Evolutionary conservation across 306 rosid genomes (phyloP).

Genomic region (Sophora flavescens): DNA sequence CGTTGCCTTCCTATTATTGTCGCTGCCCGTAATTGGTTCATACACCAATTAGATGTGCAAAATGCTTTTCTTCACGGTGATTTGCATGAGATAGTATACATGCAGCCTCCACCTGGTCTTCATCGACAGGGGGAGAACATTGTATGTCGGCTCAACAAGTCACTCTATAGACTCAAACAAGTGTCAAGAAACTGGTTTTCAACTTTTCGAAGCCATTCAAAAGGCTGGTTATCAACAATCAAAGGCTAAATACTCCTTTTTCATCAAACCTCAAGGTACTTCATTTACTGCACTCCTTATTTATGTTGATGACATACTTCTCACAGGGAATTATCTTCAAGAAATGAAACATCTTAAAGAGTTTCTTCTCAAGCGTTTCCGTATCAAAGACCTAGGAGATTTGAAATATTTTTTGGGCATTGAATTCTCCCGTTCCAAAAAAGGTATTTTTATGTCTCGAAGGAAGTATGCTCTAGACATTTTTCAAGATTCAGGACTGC

Average conservation of each 20-base stretch:
- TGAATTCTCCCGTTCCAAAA: not conserved
- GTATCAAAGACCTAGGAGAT: not conserved
- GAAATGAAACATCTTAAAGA: too few relatives aligned
- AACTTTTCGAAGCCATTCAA: not conserved
- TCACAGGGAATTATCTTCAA: not conserved
- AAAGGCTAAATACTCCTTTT: not conserved
- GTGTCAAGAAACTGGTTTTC: not conserved
- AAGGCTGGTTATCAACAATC: not conserved
- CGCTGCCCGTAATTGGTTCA: too few relatives aligned
- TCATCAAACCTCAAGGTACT: not conserved
- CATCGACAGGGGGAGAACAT: too few relatives aligned
- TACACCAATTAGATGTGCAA: too few relatives aligned
- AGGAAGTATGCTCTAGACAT: not conserved
- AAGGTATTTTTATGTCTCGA: slow-evolving; percentile 5
- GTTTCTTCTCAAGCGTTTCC: too few relatives aligned
- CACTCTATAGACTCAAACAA: not conserved
- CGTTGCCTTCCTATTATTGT: too few relatives aligned
- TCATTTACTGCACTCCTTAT: too few relatives aligned
- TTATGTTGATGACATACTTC: not conserved
- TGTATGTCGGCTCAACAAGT: not conserved
- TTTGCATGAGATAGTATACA: too few relatives aligned
- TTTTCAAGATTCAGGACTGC: not conserved
- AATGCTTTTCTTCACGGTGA: too few relatives aligned
- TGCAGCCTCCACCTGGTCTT: too few relatives aligned
- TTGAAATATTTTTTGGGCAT: slow-evolving; percentile 19